Evolutionary conservation across 1,284 basidiomycete species (phyloP).

Genomic region (Irpex lacteus): DNA sequence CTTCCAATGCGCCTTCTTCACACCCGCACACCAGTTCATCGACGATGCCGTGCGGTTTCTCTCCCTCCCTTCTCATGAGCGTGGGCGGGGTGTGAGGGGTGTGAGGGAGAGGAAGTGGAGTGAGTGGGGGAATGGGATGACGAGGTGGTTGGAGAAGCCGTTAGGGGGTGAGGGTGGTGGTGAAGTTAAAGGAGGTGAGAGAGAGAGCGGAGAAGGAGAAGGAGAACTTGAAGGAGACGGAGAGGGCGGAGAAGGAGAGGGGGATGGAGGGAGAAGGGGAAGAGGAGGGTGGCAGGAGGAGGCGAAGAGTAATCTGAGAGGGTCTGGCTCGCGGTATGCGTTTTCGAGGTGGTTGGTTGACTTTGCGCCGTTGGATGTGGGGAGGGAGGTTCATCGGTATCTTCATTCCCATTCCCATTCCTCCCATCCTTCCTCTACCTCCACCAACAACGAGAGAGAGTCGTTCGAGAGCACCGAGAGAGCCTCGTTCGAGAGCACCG

Average conservation of each 20-base stretch:
- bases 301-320: slow-evolving; percentile 1
- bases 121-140: not conserved
- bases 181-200: too few relatives aligned
- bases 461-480: too few relatives aligned
- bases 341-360: slow-evolving; percentile 7
- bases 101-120: not conserved
- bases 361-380: slow-evolving; percentile 5
- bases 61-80: too few relatives aligned
- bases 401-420: not conserved
- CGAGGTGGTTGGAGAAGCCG: slow-evolving; percentile 3
- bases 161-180: too few relatives aligned
- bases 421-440: not conserved
- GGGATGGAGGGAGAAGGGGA: too few relatives aligned
- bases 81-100: too few relatives aligned
- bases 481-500: too few relatives aligned
- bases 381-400: not conserved
- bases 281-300: not conserved
- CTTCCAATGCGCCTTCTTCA: slow-evolving; percentile 7
- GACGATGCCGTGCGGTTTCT: not conserved
- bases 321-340: slow-evolving; percentile 3
- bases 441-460: too few relatives aligned
- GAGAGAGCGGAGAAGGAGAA: too few relatives aligned
- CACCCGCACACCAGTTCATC: slow-evolving; percentile 1
- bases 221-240: too few relatives aligned
- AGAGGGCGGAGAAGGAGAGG: too few relatives aligned